Percentiles rank a stretch among this genome's conserved stretches.
phyloP scores from a whole-genome alignment of 768 basidiomycete species.

The Boletus reticuloceps region DNA sequence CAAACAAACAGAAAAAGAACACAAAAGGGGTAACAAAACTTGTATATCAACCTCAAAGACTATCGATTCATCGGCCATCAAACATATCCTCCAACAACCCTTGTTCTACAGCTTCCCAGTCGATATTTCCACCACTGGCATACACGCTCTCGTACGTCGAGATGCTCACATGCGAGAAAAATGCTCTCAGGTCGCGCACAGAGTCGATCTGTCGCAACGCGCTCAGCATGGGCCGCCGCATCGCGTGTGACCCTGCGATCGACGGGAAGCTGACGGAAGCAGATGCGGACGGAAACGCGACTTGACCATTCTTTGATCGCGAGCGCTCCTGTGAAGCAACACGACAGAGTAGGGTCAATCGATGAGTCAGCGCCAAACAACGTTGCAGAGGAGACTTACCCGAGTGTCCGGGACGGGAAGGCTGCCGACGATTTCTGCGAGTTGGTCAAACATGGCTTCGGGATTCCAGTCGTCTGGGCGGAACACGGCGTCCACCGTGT shows the following conservation, averaged over 20 bases:
- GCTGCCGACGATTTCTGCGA: conserved; percentile 78
- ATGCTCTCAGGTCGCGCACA: conserved; percentile 81
- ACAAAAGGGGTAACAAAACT: neutral
- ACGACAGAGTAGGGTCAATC: neutral
- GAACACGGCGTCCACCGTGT: conserved; percentile 94
- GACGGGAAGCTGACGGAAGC: conserved; percentile 24
- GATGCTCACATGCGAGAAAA: conserved; percentile 89
- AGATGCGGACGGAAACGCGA: conserved; percentile 22
- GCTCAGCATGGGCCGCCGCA: conserved; percentile 75
- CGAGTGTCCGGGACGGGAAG: conserved; percentile 48
- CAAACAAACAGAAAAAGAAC: conserved; percentile 2
- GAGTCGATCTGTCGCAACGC: conserved; percentile 74
- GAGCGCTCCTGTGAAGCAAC: conserved; percentile 22
- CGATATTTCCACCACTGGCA: conserved; percentile 72
- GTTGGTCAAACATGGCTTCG: conserved; percentile 86
- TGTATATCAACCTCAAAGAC: neutral
- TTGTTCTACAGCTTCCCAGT: conserved; percentile 87
- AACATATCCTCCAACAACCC: conserved; percentile 88
- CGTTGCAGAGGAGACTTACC: conserved; percentile 10
- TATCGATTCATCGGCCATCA: conserved; percentile 51
- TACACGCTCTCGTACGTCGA: conserved; percentile 90
- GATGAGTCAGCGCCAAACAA: neutral
- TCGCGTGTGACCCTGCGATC: conserved; percentile 40
- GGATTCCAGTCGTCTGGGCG: conserved; percentile 81
- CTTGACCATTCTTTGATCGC: conserved; percentile 21